These are phyloP conservation scores for Trichosporon sp. DNA, from an alignment of 1,284 basidiomycete species.

Conservation along the genomic window DNA sequence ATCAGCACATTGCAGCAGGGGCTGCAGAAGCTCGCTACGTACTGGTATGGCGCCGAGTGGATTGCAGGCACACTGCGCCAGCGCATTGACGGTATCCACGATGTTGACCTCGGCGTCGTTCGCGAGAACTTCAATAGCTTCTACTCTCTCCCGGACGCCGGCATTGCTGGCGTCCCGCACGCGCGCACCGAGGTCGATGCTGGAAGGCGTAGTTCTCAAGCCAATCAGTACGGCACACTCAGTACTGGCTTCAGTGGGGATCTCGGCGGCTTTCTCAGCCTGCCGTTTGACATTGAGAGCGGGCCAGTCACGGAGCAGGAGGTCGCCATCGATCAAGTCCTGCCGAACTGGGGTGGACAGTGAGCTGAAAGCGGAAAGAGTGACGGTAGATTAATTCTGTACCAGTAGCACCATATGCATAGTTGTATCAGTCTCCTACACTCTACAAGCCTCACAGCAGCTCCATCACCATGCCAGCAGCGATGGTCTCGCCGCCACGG, in stretches of 20 bases:
- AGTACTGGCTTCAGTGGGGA: not conserved
- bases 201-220: not conserved
- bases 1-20: conserved; percentile 24
- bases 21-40: conserved; percentile 18
- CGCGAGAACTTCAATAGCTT: conserved; percentile 22
- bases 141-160: conserved; percentile 27
- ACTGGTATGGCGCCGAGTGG: conserved; percentile 26
- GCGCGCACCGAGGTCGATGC: not conserved
- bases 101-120: conserved; percentile 19
- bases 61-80: conserved; percentile 21
- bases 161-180: conserved; percentile 4
- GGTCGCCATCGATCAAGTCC: not conserved
- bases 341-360: not conserved
- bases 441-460: not conserved
- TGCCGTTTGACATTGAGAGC: not conserved
- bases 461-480: conserved; percentile 59
- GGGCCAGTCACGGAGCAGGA: not conserved
- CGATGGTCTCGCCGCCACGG: conserved; percentile 87
- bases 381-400: too few relatives aligned
- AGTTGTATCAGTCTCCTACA: conserved; percentile 1
- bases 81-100: conserved; percentile 18
- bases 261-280: not conserved
- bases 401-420: not conserved
- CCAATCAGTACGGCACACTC: not conserved
- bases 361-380: not conserved